Percentiles rank a stretch among this genome's conserved stretches.
phyloP scores from a whole-genome alignment of 1,284 basidiomycete species.

The Meira miltonrushii region DNA sequence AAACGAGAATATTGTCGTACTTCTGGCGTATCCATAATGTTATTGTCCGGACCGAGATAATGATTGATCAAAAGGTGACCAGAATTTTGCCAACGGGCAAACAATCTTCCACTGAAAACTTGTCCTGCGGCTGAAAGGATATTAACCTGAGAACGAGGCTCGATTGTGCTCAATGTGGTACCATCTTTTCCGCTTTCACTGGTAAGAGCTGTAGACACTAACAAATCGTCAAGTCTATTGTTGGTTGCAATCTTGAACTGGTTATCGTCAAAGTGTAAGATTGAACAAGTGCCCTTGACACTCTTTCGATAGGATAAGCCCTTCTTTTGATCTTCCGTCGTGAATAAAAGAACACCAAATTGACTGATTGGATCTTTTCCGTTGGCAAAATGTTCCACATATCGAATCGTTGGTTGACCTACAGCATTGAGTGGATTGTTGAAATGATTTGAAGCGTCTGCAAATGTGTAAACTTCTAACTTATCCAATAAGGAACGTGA shows the following conservation, averaged over 20 bases:
- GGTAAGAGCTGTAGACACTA: too few relatives aligned
- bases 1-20: conserved; percentile 1
- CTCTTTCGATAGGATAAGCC: too few relatives aligned
- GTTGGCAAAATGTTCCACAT: conserved; percentile 10
- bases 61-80: conserved; percentile 7
- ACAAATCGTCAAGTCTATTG: too few relatives aligned
- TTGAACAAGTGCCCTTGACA: too few relatives aligned
- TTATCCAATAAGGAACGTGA: background rate
- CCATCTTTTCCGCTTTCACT: background rate
- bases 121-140: background rate
- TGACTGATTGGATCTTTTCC: conserved; percentile 7
- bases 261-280: too few relatives aligned
- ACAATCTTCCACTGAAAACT: background rate
- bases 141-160: too few relatives aligned
- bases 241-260: too few relatives aligned
- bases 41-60: background rate
- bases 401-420: background rate
- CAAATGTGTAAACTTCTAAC: conserved; percentile 16
- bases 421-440: background rate
- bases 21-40: conserved; percentile 3
- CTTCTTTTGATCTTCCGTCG: background rate
- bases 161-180: background rate
- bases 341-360: conserved; percentile 3
- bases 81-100: background rate
- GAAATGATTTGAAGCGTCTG: conserved; percentile 8